Evolutionary conservation across 2,329 filamentous ascomycete genomes (phyloP), one percentile per base, ranked within the genome.

Genomic region (Aspergillus ochraceoroseus): DNA sequence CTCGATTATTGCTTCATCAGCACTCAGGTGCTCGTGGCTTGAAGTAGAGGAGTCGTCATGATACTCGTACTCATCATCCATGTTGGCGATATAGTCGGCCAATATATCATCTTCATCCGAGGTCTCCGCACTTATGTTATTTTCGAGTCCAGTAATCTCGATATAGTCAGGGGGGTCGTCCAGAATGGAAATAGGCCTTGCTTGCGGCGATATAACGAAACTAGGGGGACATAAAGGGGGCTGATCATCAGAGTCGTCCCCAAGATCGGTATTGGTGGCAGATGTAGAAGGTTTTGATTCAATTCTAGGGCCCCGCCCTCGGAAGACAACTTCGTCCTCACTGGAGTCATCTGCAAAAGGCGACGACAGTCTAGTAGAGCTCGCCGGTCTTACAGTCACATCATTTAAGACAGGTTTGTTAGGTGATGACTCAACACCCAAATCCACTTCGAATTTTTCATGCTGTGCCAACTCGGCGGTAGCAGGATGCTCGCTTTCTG

Each of bases 301-400:
- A 17, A 32, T 35, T 19, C 38, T 38, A n/a, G 43, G 56, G 12
- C 47, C 55, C 40, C 65, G 56, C 13, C 64, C 65, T 13, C 44
- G 53, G 32, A 68, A 68, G 5, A 68, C 58, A 22, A 68, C 56
- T 41, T 68, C 65, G 31, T 95, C 86, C 32, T 85, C 84, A 54
- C 82, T 84, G 0, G 83, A 85, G 48, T 79, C 72, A 0, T 73
- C 74, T 5, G 57, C 55, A 2, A 65, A 65, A 11, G 66, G 66
- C 13, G 62, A 63, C 7, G 43, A 32, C 11, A 56, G 50, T 9
- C 56, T 55, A 23, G 59, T 38, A 17, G 43, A 41, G 4, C 61
- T 61, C 32, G 60, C 48, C 6, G 59, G n/a, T n/a, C n/a, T n/a
- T 2, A 20, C 15, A 2, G 11, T 20, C 13, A 15, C 25, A 13